Percentiles rank a stretch among this genome's conserved stretches.
phyloP scores from a whole-genome alignment of 176 grass and related monocot genomes.

The Eleusine coracana region DNA sequence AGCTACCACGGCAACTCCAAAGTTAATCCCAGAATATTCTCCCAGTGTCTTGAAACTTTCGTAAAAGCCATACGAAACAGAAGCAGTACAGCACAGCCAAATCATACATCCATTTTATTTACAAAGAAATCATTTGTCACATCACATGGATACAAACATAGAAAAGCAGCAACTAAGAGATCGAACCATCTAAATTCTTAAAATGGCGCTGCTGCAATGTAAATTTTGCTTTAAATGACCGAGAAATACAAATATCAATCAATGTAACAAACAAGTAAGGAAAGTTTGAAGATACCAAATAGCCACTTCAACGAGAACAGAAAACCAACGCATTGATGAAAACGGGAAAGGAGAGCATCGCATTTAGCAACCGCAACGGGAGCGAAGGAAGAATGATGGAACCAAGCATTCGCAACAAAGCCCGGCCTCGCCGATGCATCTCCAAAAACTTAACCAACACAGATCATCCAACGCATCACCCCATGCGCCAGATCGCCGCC shows the following conservation, averaged over 20 bases:
- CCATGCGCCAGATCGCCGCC: slow-evolving; percentile 24
- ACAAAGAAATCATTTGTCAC: neutral
- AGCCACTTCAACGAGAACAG: neutral
- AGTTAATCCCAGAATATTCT: slow-evolving; percentile 36
- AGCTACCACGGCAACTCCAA: neutral
- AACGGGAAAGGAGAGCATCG: neutral
- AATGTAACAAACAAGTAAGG: neutral
- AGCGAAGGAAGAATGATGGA: neutral
- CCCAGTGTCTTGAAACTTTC: neutral
- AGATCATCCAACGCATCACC: neutral
- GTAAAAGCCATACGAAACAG: neutral
- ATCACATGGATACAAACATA: neutral
- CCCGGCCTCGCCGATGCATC: neutral
- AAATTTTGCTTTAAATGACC: neutral
- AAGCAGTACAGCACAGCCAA: neutral
- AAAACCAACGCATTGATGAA: neutral
- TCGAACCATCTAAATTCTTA: neutral
- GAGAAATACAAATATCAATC: neutral
- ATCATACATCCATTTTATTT: neutral
- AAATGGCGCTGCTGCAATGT: neutral
- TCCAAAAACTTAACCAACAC: slow-evolving; percentile 20
- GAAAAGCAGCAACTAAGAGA: neutral
- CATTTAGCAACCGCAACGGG: neutral
- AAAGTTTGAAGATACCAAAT: neutral
- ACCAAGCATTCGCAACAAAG: neutral